phyloP scores from a whole-genome alignment of 23 red algal genomes.

The Gracilaria domingensis region DNA sequence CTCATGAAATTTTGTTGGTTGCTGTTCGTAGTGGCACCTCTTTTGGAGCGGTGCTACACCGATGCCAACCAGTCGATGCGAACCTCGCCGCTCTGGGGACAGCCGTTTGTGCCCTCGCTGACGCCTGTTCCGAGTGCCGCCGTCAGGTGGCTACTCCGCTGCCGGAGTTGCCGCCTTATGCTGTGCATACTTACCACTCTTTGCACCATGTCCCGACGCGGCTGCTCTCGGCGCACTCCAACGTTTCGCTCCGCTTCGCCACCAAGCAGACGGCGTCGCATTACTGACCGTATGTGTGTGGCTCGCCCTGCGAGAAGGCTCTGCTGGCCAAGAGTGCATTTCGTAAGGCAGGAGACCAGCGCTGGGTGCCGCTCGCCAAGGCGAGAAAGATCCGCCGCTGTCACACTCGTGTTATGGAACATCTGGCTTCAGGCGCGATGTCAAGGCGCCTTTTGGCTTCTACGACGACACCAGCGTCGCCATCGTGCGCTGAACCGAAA shows the following conservation, averaged over 20 bases:
- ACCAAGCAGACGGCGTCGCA: neutral
- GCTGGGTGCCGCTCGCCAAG: slow-evolving; percentile 47
- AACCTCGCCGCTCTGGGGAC: neutral
- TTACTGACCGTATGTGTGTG: slow-evolving; percentile 43
- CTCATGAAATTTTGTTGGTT: slow-evolving; percentile 5
- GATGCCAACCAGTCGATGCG: neutral
- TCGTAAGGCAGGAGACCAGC: neutral
- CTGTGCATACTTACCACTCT: slow-evolving; percentile 46
- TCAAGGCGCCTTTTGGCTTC: neutral
- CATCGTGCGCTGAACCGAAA: slow-evolving; percentile 58
- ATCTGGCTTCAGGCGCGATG: neutral
- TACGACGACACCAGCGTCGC: slow-evolving; percentile 42
- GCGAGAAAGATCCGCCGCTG: slow-evolving; percentile 65
- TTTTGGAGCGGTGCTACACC: neutral
- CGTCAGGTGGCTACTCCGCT: neutral
- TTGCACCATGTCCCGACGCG: slow-evolving; percentile 49
- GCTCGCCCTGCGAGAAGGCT: slow-evolving; percentile 38
- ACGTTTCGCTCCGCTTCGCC: neutral
- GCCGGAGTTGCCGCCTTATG: slow-evolving; percentile 30
- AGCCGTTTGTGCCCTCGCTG: neutral
- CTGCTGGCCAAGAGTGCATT: slow-evolving; percentile 40
- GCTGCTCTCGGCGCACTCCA: neutral
- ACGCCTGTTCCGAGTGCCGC: neutral
- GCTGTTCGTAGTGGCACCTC: neutral
- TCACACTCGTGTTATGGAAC: slow-evolving; percentile 38